Percentiles rank a stretch among this genome's conserved stretches.
Evolutionary conservation across 2,329 filamentous ascomycete species (phyloP).

Genomic region (Fusarium sp.): DNA sequence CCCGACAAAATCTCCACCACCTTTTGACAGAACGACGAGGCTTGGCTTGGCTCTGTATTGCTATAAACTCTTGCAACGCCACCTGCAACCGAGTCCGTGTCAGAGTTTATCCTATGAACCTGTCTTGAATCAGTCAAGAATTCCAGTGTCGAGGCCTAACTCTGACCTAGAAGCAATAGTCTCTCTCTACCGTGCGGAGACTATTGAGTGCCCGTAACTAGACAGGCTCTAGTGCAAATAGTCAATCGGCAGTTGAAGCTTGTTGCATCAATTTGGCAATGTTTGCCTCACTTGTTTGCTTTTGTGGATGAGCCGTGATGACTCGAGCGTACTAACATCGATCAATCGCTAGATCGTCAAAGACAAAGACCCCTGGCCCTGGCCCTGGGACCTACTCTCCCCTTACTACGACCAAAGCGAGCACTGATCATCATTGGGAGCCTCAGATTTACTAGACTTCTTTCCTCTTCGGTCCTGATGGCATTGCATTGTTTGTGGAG

Average conservation of each 20-base stretch:
- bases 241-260: background rate
- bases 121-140: background rate
- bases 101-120: background rate
- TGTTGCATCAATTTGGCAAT: background rate
- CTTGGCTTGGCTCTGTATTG: background rate
- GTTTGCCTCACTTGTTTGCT: background rate
- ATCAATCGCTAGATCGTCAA: conserved; percentile 2
- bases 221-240: conserved; percentile 2
- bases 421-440: conserved; percentile 11
- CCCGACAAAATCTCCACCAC: conserved; percentile 19
- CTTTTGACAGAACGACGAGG: background rate
- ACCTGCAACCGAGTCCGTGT: background rate
- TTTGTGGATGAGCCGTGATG: background rate
- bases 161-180: background rate
- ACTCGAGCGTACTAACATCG: background rate
- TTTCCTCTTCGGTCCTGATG: conserved; percentile 20
- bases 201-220: background rate
- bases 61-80: conserved; percentile 8
- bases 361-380: background rate
- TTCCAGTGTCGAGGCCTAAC: background rate
- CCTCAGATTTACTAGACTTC: background rate
- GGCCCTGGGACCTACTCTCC: background rate
- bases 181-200: background rate
- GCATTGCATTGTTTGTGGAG: conserved; percentile 29
- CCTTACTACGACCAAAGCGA: conserved; percentile 8